Evolutionary conservation across 2,329 filamentous ascomycete genomes (phyloP).

Genomic region (Rugonectria rugulosa): DNA sequence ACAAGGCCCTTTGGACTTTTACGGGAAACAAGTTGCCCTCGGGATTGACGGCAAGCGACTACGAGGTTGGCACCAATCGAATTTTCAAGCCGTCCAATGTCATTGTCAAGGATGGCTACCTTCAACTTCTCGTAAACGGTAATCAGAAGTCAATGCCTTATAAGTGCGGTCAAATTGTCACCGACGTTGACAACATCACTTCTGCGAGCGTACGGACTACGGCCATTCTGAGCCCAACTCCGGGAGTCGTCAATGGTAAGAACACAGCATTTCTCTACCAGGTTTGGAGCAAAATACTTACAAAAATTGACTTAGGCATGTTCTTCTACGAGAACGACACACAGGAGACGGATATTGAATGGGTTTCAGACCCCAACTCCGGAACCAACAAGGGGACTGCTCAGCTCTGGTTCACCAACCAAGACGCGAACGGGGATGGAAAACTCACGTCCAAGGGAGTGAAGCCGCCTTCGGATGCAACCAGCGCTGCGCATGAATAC

Average conservation of each 20-base stretch:
- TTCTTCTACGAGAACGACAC: conserved; percentile 40
- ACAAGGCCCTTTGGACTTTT: conserved; percentile 35
- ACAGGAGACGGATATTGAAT: conserved; percentile 44
- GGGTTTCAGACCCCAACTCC: conserved; percentile 41
- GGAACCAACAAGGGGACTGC: conserved; percentile 37
- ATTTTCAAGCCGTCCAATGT: conserved; percentile 27
- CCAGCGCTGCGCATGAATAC: conserved; percentile 42
- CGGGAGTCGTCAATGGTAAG: conserved; percentile 43
- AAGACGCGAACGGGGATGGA: conserved; percentile 35
- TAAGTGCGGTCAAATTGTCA: conserved; percentile 33
- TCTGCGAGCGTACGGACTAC: conserved; percentile 41
- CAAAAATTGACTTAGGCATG: conserved; percentile 28
- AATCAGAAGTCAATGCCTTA: conserved; percentile 37
- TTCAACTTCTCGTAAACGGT: conserved; percentile 39
- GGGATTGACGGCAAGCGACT: conserved; percentile 36
- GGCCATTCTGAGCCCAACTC: conserved; percentile 39
- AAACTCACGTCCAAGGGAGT: conserved; percentile 23
- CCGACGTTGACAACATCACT: conserved; percentile 37
- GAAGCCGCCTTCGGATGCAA: conserved; percentile 32
- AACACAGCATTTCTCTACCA: background rate
- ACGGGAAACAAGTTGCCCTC: conserved; percentile 30
- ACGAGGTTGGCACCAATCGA: conserved; percentile 19
- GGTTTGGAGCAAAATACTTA: background rate
- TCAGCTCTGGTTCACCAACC: conserved; percentile 43
- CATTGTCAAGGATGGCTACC: conserved; percentile 36